Base-by-base conservation (phyloP, 108 stramenopile species). In the Fragilaria radians region DNA sequence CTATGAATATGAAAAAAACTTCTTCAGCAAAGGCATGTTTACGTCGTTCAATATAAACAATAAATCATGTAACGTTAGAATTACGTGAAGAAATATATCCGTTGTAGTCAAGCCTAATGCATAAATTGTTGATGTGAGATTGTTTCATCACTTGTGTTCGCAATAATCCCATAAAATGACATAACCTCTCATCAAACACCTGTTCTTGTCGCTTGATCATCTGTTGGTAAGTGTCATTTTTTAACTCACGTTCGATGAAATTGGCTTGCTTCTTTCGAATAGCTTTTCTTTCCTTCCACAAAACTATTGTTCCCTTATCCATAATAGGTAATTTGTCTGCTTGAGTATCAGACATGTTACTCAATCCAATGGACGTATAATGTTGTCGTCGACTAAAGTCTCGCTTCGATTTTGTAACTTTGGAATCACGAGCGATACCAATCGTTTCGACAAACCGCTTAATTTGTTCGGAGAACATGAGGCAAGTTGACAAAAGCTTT, bases 81-180 rank as follows among this genome's bases (percentile, higher is more conserved):
- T n/a, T n/a, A 42, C 14, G 36, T 11, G 36, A 7, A 7, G 36
- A 42, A 42, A 42, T 42, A 14, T 11, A 93, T 17, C 83, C 85
- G 72, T 94, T 94, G 81, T 85, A 94, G 51, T 94, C 92, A 9
- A 94, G 73, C 28, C 89, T 73, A 59, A 76, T 70, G 53, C 71
- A 79, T 30, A 94, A 68, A 68, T 90, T 94, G 19, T 64, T 66
- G 49, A 50, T 87, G 81, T 90, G 85, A 50, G 64, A 75, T n/a
- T 58, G 59, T n/a, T 62, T 34, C 24, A 66, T 63, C 46, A 32
- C 53, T 25, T 73, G 62, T 31, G 50, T 57, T 28, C 61, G 54
- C 51, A 94, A 63, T 28, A 71, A 63, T 52, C n/a, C 71, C 86
- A 90, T 85, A 55, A 94, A 90, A 14, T 78, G 72, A n/a, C 70